These are phyloP conservation scores for Schizonepeta tenuifolia DNA, from an alignment of 257 asterid genomes.

Conservation along the genomic window DNA sequence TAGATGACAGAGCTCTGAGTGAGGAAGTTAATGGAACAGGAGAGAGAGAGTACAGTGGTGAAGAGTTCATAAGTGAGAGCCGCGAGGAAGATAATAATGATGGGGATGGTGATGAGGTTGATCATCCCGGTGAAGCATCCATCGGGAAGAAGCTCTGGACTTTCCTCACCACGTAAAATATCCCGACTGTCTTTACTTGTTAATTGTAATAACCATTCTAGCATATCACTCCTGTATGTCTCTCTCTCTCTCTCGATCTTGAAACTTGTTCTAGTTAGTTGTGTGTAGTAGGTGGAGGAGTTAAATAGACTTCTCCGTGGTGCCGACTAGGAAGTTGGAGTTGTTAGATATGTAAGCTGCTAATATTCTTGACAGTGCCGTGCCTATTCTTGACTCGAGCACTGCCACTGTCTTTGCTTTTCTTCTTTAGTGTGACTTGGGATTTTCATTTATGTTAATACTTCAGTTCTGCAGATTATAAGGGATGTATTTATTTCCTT, in stretches of 20 bases:
- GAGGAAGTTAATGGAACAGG: constrained; percentile 66
- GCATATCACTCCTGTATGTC: constrained; percentile 22
- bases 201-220: constrained; percentile 33
- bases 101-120: constrained; percentile 63
- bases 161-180: constrained; percentile 72
- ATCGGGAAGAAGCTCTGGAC: constrained; percentile 94
- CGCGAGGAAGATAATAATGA: constrained; percentile 47
- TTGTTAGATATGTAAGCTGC: constrained; percentile 43
- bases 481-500: not conserved
- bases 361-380: constrained; percentile 47
- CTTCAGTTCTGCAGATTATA: not conserved
- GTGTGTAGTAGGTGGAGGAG: constrained; percentile 45
- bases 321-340: constrained; percentile 34
- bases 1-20: constrained; percentile 46
- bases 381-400: constrained; percentile 35
- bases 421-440: constrained; percentile 1
- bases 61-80: constrained; percentile 46
- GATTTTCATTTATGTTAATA: not conserved
- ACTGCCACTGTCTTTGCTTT: not conserved
- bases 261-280: constrained; percentile 33
- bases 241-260: constrained; percentile 7
- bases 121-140: constrained; percentile 89
- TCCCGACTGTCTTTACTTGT: constrained; percentile 9
- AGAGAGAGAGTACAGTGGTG: constrained; percentile 37
- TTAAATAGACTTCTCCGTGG: constrained; percentile 29